Percentiles rank a stretch among this genome's conserved stretches.
Conservation (phyloP, 208 protist genomes). For the Leishmania guyanensis region DNA sequence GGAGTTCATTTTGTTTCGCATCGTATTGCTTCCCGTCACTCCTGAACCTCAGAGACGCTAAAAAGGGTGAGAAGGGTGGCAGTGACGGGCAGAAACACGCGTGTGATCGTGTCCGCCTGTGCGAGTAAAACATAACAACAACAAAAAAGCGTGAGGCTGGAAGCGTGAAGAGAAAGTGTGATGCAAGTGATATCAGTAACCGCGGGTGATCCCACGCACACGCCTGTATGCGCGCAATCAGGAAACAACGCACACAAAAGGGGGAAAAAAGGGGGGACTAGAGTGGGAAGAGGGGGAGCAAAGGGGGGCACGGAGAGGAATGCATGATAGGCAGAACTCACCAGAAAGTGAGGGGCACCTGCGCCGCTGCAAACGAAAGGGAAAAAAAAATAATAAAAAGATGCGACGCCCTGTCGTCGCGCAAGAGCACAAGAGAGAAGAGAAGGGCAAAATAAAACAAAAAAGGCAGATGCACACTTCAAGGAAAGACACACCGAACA, state of each 20-base stretch:
- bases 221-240: neutral
- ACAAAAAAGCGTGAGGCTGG: slow-evolving; percentile 11
- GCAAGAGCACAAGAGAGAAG: slow-evolving; percentile 24
- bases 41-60: too few relatives aligned
- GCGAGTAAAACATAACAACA: neutral
- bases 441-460: slow-evolving; percentile 30
- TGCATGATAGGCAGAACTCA: neutral
- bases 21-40: too few relatives aligned
- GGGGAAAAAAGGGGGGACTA: neutral
- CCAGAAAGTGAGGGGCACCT: neutral
- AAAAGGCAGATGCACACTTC: neutral
- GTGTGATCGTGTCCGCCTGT: neutral
- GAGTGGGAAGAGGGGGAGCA: neutral
- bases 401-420: neutral
- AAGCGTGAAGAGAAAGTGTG: neutral
- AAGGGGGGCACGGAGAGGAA: neutral
- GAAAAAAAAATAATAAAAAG: neutral
- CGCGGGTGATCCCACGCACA: neutral
- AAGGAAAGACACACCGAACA: neutral
- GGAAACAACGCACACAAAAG: neutral
- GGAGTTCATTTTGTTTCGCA: too few relatives aligned
- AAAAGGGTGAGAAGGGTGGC: too few relatives aligned
- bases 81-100: too few relatives aligned
- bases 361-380: neutral
- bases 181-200: neutral